Evolutionary conservation across 352 stramenopile species (phyloP).

Genomic region (Elongisporangium prolatum): DNA sequence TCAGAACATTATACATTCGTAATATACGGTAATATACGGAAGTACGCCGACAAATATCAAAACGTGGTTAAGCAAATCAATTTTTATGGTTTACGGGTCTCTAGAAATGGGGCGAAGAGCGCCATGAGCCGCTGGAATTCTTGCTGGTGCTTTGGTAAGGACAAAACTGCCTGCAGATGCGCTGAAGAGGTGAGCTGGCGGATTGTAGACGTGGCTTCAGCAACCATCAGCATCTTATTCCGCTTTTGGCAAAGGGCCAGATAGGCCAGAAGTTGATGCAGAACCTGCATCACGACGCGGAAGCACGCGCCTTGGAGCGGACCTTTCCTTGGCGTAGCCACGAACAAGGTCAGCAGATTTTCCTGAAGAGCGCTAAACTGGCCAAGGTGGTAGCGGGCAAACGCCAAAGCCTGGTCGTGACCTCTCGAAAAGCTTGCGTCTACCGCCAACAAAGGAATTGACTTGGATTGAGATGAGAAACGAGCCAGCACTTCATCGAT

Average conservation of each 20-base stretch:
- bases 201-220: constrained; percentile 33
- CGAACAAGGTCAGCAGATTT: constrained; percentile 63
- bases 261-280: constrained; percentile 62
- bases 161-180: constrained; percentile 55
- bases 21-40: constrained; percentile 6
- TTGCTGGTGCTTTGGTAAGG: constrained; percentile 35
- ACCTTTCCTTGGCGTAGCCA: constrained; percentile 28
- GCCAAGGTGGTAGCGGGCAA: constrained; percentile 37
- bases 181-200: constrained; percentile 53
- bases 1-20: constrained; percentile 17
- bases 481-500: constrained; percentile 17
- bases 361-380: constrained; percentile 55
- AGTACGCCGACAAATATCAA: too few species aligned
- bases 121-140: constrained; percentile 41
- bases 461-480: constrained; percentile 37
- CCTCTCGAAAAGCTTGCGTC: constrained; percentile 10
- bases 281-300: constrained; percentile 48
- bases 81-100: constrained; percentile 1
- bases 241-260: constrained; percentile 33
- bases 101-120: constrained; percentile 30
- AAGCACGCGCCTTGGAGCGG: constrained; percentile 33
- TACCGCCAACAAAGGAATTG: constrained; percentile 34
- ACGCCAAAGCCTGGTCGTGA: constrained; percentile 8
- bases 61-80: background rate
- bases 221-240: constrained; percentile 27